Evolutionary conservation across 139 green algal species (phyloP), one percentile per base, ranked within the genome.

Genomic region (Chlamydomonas schloesseri): DNA sequence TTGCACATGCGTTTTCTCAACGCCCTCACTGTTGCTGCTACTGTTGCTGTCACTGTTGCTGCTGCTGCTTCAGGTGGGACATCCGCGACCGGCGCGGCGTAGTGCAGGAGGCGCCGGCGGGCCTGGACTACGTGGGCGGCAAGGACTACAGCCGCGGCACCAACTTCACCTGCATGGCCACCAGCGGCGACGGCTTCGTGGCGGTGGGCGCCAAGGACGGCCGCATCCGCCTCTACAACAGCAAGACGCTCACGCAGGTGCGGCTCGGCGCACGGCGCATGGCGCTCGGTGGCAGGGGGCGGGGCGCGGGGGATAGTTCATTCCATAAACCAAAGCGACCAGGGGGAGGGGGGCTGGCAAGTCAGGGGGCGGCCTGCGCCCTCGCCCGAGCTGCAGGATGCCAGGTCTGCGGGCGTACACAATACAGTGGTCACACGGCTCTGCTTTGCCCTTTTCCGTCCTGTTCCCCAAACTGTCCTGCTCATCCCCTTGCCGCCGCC

Each of bases 111-210:
- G 90, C 84, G 8, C 91, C 95, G 5, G 78, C 93, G 0, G 65
- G 97, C 42, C 26, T 73, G 23, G 70, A 57, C 18, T 98, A 95
- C 79, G 85, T 84, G 14, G 93, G 84, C 34, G 97, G 97, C 84
- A 98, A 99, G 86, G 95, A 98, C 86, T 99, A 98, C 88, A 88
- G 95, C 9, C 87, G 93, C 53, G 93, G 93, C 67, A 94, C 95
- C 75, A 96, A 97, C 87, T 97, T 98, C 92, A 94, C 77, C 26
- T 98, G 96, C 89, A 96, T 96, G 90, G 95, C 94, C 36, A 95
- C 95, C 53, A 92, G 88, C 31, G 94, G 95, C 10, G 95, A 98
- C 53, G 97, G 97, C 36, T 97, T 93, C 57, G 92, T 99, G 70
- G 97, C 94, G 23, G 94, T 99, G 53, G 97, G 97, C 57, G 93